Conservation (phyloP, 108 stramenopile species). For the Mayamaea pseudoterrestris region DNA sequence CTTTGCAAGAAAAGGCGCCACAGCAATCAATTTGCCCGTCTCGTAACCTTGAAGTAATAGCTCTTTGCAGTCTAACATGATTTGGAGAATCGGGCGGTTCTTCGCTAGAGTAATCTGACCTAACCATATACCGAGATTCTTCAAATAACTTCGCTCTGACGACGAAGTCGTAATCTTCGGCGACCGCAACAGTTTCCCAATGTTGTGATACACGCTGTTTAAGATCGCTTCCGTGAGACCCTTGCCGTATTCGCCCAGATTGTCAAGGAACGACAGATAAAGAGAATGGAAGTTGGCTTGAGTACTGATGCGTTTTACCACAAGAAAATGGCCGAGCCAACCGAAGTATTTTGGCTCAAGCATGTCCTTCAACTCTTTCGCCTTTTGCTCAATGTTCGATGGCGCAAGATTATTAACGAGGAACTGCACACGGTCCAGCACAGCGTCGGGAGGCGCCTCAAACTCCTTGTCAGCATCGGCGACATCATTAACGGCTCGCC, state of each 20-base stretch:
- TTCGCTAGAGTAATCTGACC: slow-evolving; percentile 95
- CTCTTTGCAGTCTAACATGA: slow-evolving; percentile 96
- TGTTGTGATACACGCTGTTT: slow-evolving; percentile 83
- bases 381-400: slow-evolving; percentile 87
- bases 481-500: slow-evolving; percentile 62
- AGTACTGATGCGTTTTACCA: slow-evolving; percentile 94
- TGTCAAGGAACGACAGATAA: slow-evolving; percentile 87
- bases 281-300: slow-evolving; percentile 96
- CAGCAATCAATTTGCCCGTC: slow-evolving; percentile 94
- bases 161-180: slow-evolving; percentile 93
- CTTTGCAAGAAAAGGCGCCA: slow-evolving; percentile 97
- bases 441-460: slow-evolving; percentile 73
- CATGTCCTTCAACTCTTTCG: slow-evolving; percentile 78
- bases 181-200: slow-evolving; percentile 85
- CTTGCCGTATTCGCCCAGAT: slow-evolving; percentile 86
- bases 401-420: slow-evolving; percentile 96
- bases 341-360: slow-evolving; percentile 76
- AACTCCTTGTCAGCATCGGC: slow-evolving; percentile 40
- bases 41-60: slow-evolving; percentile 96
- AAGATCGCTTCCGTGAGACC: slow-evolving; percentile 85
- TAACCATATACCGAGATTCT: slow-evolving; percentile 97
- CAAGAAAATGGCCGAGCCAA: slow-evolving; percentile 97
- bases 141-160: slow-evolving; percentile 89
- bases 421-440: slow-evolving; percentile 91
- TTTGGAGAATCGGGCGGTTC: slow-evolving; percentile 93